Evolutionary conservation across 768 basidiomycete genomes (phyloP), one percentile per base, ranked within the genome.

Genomic region (Suillus cothurnatus): DNA sequence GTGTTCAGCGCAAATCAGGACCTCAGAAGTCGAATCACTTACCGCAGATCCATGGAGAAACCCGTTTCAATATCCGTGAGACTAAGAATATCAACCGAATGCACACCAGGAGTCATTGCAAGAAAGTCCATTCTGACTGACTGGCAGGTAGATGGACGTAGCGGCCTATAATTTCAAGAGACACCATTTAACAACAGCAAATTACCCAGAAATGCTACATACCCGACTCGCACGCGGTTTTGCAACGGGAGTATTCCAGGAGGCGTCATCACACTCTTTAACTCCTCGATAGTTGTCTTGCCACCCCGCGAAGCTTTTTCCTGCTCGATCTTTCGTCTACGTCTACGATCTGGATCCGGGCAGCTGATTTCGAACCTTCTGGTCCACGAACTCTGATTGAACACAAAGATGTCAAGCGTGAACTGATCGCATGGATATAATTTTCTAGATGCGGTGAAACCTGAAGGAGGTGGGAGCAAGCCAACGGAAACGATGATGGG

Each of bases 71-170:
- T 78, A 68, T 95, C 94, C 1, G 88, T 90, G 61, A 95, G 77
- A 1, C 87, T 88, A 61, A 95, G 77, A 6, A 84, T 82, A 66
- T 91, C 88, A 60, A 95, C 84, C 3, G 88, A 81, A 71, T 95
- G 93, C 2, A 94, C 87, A 4, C 94, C 94, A 23, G 92, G 88
- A 9, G 85, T 83, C 57, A 95, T 79, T 3, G 94, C 93, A 55
- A 95, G 77, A 70, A 95, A 94, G 65, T 90, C 85, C 89, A 95
- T 93, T 47, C 92, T 81, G 31, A 95, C 91, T 23, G 91, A 92
- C 74, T 95, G 93, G 72, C 93, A 93, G 1, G 92, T 89, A 14
- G 87, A 86, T 4, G 93, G 90, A n/a, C 85, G 81, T 23, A 95
- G 81, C 15, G 93, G 93, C 14, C 92, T 94, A 68, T 12, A 21